Evolutionary conservation across 139 green algal species (phyloP).

Genomic region (Chlamydomonas schloesseri): DNA sequence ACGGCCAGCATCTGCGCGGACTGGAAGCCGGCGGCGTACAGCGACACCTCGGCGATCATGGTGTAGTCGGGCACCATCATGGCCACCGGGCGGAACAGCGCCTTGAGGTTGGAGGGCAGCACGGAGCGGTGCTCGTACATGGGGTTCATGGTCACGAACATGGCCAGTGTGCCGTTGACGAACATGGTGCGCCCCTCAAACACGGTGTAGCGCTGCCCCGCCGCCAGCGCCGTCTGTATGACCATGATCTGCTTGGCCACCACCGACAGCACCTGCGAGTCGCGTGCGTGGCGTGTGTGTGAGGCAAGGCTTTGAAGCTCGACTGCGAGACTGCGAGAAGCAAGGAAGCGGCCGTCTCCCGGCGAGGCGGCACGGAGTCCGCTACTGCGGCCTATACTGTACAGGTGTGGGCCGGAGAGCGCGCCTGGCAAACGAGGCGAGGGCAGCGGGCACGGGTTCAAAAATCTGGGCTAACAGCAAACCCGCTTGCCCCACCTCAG

Average conservation of each 20-base stretch:
- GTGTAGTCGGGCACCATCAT: slow-evolving; percentile 72
- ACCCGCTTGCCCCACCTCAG: slow-evolving; percentile 60
- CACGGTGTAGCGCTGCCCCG: slow-evolving; percentile 44
- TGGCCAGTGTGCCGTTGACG: slow-evolving; percentile 48
- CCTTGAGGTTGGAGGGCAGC: slow-evolving; percentile 53
- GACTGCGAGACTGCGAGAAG: too few species aligned
- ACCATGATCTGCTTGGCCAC: slow-evolving; percentile 67
- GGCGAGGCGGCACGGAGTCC: too few species aligned
- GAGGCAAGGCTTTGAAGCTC: too few species aligned
- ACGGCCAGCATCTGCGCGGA: slow-evolving; percentile 50
- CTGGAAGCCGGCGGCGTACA: slow-evolving; percentile 68
- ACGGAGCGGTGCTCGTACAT: slow-evolving; percentile 54
- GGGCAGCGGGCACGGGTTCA: too few species aligned
- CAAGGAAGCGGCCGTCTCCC: too few species aligned
- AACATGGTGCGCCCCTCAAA: slow-evolving; percentile 56
- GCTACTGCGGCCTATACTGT: too few species aligned
- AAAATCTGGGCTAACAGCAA: too few species aligned
- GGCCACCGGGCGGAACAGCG: slow-evolving; percentile 52
- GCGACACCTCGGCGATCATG: slow-evolving; percentile 66
- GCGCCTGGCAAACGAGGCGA: too few species aligned
- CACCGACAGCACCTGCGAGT: slow-evolving; percentile 68
- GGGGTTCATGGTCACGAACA: slow-evolving; percentile 65
- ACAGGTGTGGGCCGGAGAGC: too few species aligned
- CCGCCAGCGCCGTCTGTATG: slow-evolving; percentile 51
- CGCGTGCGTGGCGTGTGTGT: too few species aligned